These are phyloP conservation scores for Kazachstania sp. DNA, from an alignment of 1,139 yeast genomes.

Conservation along the genomic window DNA sequence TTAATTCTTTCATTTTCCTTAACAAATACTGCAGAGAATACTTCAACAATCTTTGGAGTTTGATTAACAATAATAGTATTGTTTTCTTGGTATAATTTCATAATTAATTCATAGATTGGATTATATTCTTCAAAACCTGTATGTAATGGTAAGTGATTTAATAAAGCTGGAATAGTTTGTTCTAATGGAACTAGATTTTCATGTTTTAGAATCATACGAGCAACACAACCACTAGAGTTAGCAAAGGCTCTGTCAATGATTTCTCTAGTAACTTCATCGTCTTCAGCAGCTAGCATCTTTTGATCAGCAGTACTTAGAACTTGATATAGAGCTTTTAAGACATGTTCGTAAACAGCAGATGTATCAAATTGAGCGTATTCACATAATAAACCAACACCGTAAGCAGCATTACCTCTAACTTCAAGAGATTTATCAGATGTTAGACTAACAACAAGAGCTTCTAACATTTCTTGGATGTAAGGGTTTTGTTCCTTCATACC, in stretches of 20 bases:
- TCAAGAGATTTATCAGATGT: constrained; percentile 73
- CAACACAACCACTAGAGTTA: constrained; percentile 95
- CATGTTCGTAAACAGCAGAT: constrained; percentile 54
- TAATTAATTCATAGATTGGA: constrained; percentile 75
- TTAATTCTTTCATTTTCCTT: constrained; percentile 66
- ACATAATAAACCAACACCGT: constrained; percentile 82
- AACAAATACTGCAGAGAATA: constrained; percentile 62
- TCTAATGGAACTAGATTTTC: constrained; percentile 67
- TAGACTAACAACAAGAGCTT: constrained; percentile 59
- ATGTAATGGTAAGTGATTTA: constrained; percentile 74
- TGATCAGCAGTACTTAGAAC: constrained; percentile 71
- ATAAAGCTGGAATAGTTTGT: constrained; percentile 69
- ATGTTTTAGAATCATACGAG: constrained; percentile 77
- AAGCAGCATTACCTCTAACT: constrained; percentile 92
- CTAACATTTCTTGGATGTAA: constrained; percentile 59
- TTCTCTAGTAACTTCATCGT: constrained; percentile 74
- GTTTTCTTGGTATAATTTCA: constrained; percentile 59
- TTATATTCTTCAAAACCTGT: constrained; percentile 89
- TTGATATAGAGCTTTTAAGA: constrained; percentile 70
- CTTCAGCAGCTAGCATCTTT: constrained; percentile 47
- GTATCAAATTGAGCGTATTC: constrained; percentile 54
- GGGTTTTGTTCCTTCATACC: constrained; percentile 67
- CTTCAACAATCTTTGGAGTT: constrained; percentile 57
- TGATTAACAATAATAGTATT: constrained; percentile 48
- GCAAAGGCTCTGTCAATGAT: constrained; percentile 80